Base-by-base conservation (phyloP, 352 stramenopile species). In the Peronospora tabacina region DNA sequence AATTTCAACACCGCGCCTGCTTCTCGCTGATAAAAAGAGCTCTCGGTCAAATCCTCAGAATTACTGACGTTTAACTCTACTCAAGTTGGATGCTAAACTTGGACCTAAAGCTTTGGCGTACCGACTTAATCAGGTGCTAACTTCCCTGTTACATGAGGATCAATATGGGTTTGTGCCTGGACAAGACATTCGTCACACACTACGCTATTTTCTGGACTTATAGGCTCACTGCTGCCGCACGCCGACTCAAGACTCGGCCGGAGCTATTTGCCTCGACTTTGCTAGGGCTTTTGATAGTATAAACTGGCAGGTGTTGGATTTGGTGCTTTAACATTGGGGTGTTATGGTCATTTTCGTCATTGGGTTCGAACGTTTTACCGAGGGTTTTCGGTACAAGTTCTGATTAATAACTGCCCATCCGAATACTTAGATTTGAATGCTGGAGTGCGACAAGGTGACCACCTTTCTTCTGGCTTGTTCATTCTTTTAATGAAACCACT, bases 1-100 rank as follows among this genome's bases (percentile, higher is more conserved):
- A 44, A n/a, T 44, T 44, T 30, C 36, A 44, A 30, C 37, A n/a
- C 22, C 37, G 37, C 37, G 19, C 37, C 2, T 44, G 30, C n/a
- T 5, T 44, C 12, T 44, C 37, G 7, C 19, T 44, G 13, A 6
- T 44, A 11, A 44, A 19, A 44, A 44, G 5, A 19, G 17, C 2
- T 29, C 19, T 17, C 6, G 17, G 1, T 44, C 19, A 7, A 10
- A 32, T 15, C 37, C 10, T 11, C 1, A n/a, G 22, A 44, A 30
- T 28, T 30, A 32, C 15, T 9, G 7, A 0, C 37, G 17, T 5
- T 30, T 44, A 7, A 30, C 16, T 30, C 9, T 44, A 15, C 37
- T 44, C 5, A 44, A 44, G 15, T 19, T 30, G 30, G 9, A 44
- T 30, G 4, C 19, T 19, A 42, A 42, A 7, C 26, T 42, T 13